Evolutionary conservation across 192 early-diverging fungal species (phyloP).

Genomic region (Coemansia sp.): DNA sequence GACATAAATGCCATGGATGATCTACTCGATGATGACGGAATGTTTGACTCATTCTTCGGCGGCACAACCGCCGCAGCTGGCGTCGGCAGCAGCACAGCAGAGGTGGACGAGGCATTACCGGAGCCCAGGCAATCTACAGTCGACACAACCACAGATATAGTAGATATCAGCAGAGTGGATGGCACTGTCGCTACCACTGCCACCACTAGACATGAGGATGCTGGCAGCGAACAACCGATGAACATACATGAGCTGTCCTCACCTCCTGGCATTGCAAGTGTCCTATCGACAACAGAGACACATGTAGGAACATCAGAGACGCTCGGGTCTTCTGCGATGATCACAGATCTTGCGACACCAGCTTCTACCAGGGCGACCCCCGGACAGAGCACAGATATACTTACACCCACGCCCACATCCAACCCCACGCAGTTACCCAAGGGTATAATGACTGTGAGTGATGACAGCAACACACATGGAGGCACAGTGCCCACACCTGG

Average conservation of each 20-base stretch:
- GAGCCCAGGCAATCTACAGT: background rate
- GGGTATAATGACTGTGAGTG: background rate
- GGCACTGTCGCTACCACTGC: background rate
- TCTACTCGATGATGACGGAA: constrained; percentile 40
- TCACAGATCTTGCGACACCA: constrained; percentile 37
- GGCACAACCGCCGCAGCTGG: constrained; percentile 15
- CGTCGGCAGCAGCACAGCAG: background rate
- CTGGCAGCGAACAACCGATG: background rate
- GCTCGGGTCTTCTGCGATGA: background rate
- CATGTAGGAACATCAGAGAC: constrained; percentile 23
- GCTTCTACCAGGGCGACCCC: constrained; percentile 43
- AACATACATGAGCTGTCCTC: constrained; percentile 27
- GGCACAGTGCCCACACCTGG: background rate
- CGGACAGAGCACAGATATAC: constrained; percentile 35
- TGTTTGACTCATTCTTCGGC: constrained; percentile 47
- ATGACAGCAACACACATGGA: background rate
- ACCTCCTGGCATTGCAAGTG: constrained; percentile 30
- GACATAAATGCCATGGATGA: constrained; percentile 29
- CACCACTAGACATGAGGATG: background rate
- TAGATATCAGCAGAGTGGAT: background rate
- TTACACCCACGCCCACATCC: constrained; percentile 22
- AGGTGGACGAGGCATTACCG: background rate
- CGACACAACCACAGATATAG: background rate
- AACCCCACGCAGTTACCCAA: constrained; percentile 1
- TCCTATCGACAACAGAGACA: constrained; percentile 19